Evolutionary conservation across 2,329 filamentous ascomycete species (phyloP).

Genomic region (Microdochium bolleyi): DNA sequence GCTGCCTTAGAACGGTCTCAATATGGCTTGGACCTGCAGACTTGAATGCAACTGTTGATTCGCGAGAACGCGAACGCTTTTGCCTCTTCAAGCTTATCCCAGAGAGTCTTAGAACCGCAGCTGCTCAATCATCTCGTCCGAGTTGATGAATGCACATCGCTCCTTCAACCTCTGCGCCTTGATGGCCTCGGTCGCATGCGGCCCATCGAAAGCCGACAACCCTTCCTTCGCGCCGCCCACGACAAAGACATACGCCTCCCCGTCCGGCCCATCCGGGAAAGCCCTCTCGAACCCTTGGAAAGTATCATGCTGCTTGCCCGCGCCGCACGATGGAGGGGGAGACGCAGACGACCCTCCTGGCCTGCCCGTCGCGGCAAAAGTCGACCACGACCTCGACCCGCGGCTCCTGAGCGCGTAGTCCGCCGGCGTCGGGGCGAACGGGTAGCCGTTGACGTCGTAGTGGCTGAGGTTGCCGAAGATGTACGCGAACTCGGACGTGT

Average conservation of each 20-base stretch:
- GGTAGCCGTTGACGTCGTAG: conserved; percentile 28
- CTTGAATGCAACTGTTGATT: no score
- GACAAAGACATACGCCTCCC: conserved; percentile 26
- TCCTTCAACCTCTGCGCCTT: conserved; percentile 31
- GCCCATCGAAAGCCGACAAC: conserved; percentile 28
- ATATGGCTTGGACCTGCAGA: no score
- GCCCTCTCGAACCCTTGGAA: conserved; percentile 31
- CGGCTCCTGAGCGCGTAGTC: conserved; percentile 31
- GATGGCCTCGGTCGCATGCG: conserved; percentile 23
- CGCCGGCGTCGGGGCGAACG: conserved; percentile 23
- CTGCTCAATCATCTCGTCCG: conserved; percentile 31
- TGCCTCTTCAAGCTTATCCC: no score
- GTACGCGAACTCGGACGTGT: conserved; percentile 46
- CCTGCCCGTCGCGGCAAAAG: conserved; percentile 30
- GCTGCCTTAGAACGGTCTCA: no score
- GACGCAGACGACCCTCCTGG: conserved; percentile 12
- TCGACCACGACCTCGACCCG: conserved; percentile 36
- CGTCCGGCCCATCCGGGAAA: conserved; percentile 12
- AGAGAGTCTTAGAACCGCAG: conserved; percentile 23
- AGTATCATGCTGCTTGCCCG: conserved; percentile 22
- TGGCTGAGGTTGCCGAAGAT: conserved; percentile 36
- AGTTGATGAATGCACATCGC: conserved; percentile 38
- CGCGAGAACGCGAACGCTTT: no score
- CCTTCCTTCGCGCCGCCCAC: conserved; percentile 36
- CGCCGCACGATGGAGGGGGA: background rate